These are phyloP conservation scores for Metschnikowia kunwiensis DNA, from an alignment of 805 yeast species.

Conservation along the genomic window DNA sequence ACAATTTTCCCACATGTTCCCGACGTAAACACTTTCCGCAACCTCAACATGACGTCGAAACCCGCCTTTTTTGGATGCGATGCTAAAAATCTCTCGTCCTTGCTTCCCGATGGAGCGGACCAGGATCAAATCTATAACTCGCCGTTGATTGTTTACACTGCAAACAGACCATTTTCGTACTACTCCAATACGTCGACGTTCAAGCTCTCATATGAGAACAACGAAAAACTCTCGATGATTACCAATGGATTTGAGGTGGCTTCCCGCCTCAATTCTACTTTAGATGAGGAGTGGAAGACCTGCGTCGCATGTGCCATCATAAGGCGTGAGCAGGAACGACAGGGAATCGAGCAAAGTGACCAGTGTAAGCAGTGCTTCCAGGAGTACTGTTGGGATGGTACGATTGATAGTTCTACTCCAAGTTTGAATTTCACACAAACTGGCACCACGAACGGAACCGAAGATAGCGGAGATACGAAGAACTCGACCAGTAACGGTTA, in stretches of 20 bases:
- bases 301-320: slow-evolving; percentile 84
- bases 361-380: slow-evolving; percentile 73
- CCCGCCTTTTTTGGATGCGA: slow-evolving; percentile 31
- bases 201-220: slow-evolving; percentile 25
- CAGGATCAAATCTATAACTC: slow-evolving; percentile 13
- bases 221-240: slow-evolving; percentile 24
- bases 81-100: slow-evolving; percentile 22
- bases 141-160: slow-evolving; percentile 31
- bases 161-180: slow-evolving; percentile 29
- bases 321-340: slow-evolving; percentile 72
- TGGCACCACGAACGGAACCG: slow-evolving; percentile 33
- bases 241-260: slow-evolving; percentile 29
- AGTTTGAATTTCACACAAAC: slow-evolving; percentile 38
- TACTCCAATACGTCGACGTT: slow-evolving; percentile 29
- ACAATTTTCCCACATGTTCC: slow-evolving; percentile 29
- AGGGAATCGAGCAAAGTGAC: slow-evolving; percentile 54
- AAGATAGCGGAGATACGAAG: slow-evolving; percentile 20
- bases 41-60: slow-evolving; percentile 21
- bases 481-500: slow-evolving; percentile 20
- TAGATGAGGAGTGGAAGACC: slow-evolving; percentile 64
- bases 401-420: slow-evolving; percentile 14
- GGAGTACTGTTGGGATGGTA: slow-evolving; percentile 75
- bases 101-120: slow-evolving; percentile 18
- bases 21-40: slow-evolving; percentile 19
- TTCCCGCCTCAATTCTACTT: slow-evolving; percentile 51